phyloP scores from a whole-genome alignment of 306 rosid species.

The Biancaea sappan region DNA sequence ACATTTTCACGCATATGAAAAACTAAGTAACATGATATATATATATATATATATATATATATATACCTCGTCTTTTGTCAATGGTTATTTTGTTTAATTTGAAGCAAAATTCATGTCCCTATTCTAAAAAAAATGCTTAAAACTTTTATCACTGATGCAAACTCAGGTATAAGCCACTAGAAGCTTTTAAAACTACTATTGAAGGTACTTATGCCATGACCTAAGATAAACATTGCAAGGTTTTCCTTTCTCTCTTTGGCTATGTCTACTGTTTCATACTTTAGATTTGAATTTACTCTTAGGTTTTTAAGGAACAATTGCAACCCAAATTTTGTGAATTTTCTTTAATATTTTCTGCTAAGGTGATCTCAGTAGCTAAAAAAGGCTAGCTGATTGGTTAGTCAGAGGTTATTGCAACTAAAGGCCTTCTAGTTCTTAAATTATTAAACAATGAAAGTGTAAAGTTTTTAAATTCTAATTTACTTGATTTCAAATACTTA shows the following conservation, averaged over 20 bases:
- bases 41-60: too few species aligned
- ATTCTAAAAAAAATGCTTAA: background rate
- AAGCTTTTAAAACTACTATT: constrained; percentile 95
- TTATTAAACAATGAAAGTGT: background rate
- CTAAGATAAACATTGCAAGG: constrained; percentile 95
- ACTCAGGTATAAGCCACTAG: constrained; percentile 74
- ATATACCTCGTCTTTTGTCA: background rate
- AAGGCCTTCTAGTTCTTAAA: constrained; percentile 9
- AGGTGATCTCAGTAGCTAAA: constrained; percentile 14
- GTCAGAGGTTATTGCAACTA: constrained; percentile 7
- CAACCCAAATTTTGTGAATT: background rate
- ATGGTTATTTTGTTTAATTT: background rate
- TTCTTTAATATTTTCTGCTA: background rate
- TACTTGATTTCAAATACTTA: background rate
- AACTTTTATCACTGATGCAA: constrained; percentile 4
- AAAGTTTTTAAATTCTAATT: background rate
- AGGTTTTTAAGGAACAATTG: constrained; percentile 5
- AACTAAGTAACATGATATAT: too few species aligned
- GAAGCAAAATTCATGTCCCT: background rate
- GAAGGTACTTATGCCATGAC: constrained; percentile 92
- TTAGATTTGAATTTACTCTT: background rate
- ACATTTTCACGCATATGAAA: too few species aligned
- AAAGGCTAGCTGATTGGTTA: background rate
- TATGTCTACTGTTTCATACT: background rate
- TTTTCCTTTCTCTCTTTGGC: constrained; percentile 2